These are phyloP conservation scores for Zoysia matrella DNA, from an alignment of 202 grass and related monocot genomes.

Conservation along the genomic window DNA sequence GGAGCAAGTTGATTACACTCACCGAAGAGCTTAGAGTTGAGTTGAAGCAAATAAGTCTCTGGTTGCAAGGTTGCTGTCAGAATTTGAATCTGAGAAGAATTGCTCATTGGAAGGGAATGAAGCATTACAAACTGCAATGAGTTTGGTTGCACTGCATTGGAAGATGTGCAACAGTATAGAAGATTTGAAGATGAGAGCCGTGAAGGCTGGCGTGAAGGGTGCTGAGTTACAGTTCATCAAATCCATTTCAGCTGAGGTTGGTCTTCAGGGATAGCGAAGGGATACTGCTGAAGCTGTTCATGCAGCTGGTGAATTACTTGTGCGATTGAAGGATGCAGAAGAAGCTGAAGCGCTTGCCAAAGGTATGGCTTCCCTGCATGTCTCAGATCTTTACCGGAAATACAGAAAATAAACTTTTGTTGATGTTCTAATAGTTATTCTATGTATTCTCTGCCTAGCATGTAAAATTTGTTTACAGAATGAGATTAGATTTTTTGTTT, in stretches of 20 bases:
- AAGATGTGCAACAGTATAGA: constrained; percentile 82
- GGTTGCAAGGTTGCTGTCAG: constrained; percentile 56
- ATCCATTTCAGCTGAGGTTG: constrained; percentile 74
- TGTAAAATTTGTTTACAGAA: not conserved
- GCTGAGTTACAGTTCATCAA: constrained; percentile 72
- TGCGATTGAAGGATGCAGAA: constrained; percentile 84
- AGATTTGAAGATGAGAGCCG: constrained; percentile 76
- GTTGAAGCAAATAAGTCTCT: constrained; percentile 67
- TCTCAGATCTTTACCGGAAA: not conserved
- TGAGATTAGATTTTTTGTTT: not conserved
- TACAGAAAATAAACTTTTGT: not conserved
- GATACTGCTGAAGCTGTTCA: constrained; percentile 96
- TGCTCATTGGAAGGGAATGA: constrained; percentile 90
- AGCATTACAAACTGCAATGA: constrained; percentile 84
- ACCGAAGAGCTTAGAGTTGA: constrained; percentile 83
- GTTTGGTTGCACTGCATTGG: constrained; percentile 69
- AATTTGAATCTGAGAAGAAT: constrained; percentile 83
- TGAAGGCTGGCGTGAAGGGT: constrained; percentile 77
- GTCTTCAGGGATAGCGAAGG: constrained; percentile 72
- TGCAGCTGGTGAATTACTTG: constrained; percentile 88
- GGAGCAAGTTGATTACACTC: constrained; percentile 83
- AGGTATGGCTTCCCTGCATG: constrained; percentile 54
- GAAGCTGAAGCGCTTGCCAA: constrained; percentile 56
- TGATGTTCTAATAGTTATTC: not conserved
- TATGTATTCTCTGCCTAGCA: not conserved